Evolutionary conservation across 2,329 filamentous ascomycete species (phyloP).

Genomic region (Venturia nashicola): DNA sequence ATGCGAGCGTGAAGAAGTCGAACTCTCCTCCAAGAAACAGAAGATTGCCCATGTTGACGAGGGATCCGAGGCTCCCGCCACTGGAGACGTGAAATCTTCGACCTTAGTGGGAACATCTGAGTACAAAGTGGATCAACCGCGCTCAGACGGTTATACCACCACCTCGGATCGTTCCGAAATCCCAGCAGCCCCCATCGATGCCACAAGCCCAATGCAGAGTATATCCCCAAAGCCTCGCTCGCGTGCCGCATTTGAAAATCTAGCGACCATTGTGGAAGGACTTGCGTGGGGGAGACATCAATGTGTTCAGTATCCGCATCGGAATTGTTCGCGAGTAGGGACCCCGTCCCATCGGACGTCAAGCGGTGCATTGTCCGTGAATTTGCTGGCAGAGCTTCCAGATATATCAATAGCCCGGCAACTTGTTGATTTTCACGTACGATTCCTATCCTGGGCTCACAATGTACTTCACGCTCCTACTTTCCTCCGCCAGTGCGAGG

Average conservation of each 20-base stretch:
- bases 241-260: constrained; percentile 10
- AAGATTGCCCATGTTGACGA: not conserved
- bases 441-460: constrained; percentile 19
- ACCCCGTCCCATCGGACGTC: constrained; percentile 14
- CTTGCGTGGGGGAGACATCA: constrained; percentile 3
- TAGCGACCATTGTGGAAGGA: not conserved
- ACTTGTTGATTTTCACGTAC: constrained; percentile 17
- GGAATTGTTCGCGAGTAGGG: not conserved
- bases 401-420: constrained; percentile 11
- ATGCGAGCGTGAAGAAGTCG: constrained; percentile 11
- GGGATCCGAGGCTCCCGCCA: not conserved
- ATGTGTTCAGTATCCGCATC: not conserved
- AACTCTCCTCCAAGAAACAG: constrained; percentile 5
- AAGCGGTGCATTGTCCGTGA: constrained; percentile 9
- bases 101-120: not conserved
- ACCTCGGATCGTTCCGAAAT: not conserved
- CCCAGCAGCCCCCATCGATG: not conserved
- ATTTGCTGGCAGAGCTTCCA: constrained; percentile 11
- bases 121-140: not conserved
- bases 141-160: not conserved
- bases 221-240: not conserved
- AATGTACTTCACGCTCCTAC: constrained; percentile 17
- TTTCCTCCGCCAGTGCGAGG: constrained; percentile 15
- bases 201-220: not conserved
- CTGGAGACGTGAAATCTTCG: not conserved